These are phyloP conservation scores for Rutstroemia sp. DNA, from an alignment of 2,329 filamentous ascomycete genomes.

Conservation along the genomic window DNA sequence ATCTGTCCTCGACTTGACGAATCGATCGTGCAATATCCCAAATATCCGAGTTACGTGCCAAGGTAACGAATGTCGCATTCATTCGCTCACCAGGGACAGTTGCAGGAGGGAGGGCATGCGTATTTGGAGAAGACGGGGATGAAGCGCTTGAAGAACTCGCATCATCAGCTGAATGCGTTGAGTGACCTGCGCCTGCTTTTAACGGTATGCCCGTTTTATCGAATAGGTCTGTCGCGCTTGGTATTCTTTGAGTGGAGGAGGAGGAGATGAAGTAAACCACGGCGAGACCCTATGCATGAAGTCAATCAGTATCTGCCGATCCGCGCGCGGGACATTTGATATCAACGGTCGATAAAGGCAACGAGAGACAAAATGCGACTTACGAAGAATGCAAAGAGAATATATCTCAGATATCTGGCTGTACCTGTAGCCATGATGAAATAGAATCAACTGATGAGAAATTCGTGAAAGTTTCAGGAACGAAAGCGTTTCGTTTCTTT, in stretches of 20 bases:
- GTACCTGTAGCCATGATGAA: constrained; percentile 28
- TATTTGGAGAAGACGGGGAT: constrained; percentile 23
- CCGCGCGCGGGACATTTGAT: background rate
- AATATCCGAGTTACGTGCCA: constrained; percentile 86
- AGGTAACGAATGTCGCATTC: constrained; percentile 95
- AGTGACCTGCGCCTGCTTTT: constrained; percentile 17
- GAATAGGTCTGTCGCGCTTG: constrained; percentile 24
- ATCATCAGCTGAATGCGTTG: constrained; percentile 17
- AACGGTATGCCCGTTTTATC: constrained; percentile 19
- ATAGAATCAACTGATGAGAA: background rate
- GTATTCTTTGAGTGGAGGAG: constrained; percentile 40
- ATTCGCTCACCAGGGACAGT: constrained; percentile 64
- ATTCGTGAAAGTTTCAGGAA: no score
- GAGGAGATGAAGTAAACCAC: constrained; percentile 78
- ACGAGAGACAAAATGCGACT: constrained; percentile 29
- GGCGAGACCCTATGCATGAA: constrained; percentile 45
- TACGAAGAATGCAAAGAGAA: constrained; percentile 81
- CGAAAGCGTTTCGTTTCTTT: background rate
- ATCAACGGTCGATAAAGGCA: background rate
- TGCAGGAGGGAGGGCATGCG: constrained; percentile 32
- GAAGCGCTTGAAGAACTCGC: constrained; percentile 10
- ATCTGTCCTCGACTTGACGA: constrained; percentile 92
- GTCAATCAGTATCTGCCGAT: background rate
- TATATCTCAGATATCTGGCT: constrained; percentile 65
- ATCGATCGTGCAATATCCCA: constrained; percentile 98